Conservation (phyloP, 768 basidiomycete genomes). For the Neoboletus subvelutipes region DNA sequence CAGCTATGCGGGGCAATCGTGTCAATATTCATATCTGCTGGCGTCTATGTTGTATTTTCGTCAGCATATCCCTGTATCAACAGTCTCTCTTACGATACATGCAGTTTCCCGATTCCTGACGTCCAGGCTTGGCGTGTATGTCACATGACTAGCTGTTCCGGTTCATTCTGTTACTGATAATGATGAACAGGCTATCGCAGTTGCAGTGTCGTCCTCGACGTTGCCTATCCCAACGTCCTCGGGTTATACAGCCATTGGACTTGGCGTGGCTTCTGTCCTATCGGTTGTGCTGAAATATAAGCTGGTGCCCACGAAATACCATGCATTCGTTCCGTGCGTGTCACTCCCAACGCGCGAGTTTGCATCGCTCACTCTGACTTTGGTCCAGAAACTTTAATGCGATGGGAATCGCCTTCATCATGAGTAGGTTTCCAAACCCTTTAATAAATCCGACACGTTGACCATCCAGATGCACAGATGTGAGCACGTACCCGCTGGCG, state of each 20-base stretch:
- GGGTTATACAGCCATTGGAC: neutral
- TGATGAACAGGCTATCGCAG: neutral
- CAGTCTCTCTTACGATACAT: neutral
- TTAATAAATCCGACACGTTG: no score
- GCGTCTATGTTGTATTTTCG: constrained; percentile 1
- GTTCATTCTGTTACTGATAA: neutral
- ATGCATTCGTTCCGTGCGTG: constrained; percentile 6
- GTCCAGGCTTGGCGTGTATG: constrained; percentile 3
- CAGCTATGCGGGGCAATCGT: neutral
- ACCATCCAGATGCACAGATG: neutral
- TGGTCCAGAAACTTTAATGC: neutral
- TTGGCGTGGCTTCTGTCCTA: neutral
- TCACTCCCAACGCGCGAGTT: neutral
- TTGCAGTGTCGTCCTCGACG: neutral
- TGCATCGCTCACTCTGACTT: neutral
- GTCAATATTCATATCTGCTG: constrained; percentile 4
- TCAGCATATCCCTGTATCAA: constrained; percentile 1
- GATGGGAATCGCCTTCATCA: neutral
- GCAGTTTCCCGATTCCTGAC: constrained; percentile 7
- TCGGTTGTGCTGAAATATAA: constrained; percentile 3
- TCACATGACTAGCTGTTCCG: no score
- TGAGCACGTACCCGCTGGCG: neutral
- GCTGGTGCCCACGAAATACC: neutral
- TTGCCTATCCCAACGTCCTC: constrained; percentile 1
- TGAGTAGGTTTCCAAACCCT: neutral